Evolutionary conservation across 257 asterid species (phyloP).

Genomic region (Gentiana dahurica): DNA sequence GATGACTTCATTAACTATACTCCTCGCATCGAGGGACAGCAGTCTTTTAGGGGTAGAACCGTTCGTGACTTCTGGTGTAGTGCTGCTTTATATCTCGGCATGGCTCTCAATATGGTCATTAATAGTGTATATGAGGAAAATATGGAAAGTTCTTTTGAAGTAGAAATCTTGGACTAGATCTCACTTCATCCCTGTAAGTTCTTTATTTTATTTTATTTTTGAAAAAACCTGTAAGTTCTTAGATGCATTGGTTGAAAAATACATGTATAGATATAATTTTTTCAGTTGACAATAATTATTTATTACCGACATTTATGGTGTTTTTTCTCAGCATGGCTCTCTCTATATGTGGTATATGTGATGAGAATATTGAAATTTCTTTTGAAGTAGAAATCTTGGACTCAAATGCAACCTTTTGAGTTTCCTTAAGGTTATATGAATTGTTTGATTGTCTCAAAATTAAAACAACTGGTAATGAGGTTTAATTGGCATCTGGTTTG

Average conservation of each 20-base stretch:
- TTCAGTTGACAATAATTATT: too few species aligned
- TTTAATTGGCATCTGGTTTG: too few species aligned
- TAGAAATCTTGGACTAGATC: neutral
- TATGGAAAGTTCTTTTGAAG: conserved; percentile 56
- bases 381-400: conserved; percentile 21
- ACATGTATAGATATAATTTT: too few species aligned
- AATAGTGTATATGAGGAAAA: conserved; percentile 60
- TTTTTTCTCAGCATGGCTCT: conserved; percentile 62
- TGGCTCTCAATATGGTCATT: conserved; percentile 83
- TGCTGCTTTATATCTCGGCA: conserved; percentile 66
- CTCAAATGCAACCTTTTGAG: too few species aligned
- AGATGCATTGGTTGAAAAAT: too few species aligned
- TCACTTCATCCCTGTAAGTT: neutral
- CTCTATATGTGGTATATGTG: conserved; percentile 51
- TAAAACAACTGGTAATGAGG: too few species aligned
- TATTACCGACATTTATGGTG: too few species aligned
- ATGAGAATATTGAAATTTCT: conserved; percentile 63
- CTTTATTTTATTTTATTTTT: too few species aligned
- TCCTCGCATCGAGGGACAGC: conserved; percentile 80
- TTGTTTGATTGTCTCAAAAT: too few species aligned
- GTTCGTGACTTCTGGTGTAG: conserved; percentile 48
- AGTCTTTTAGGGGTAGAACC: conserved; percentile 49
- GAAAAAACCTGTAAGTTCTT: too few species aligned
- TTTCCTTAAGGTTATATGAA: too few species aligned
- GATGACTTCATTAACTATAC: conserved; percentile 79